Conservation (phyloP, 495 filamentous ascomycete species). For the Hypoxylon trugodes region DNA sequence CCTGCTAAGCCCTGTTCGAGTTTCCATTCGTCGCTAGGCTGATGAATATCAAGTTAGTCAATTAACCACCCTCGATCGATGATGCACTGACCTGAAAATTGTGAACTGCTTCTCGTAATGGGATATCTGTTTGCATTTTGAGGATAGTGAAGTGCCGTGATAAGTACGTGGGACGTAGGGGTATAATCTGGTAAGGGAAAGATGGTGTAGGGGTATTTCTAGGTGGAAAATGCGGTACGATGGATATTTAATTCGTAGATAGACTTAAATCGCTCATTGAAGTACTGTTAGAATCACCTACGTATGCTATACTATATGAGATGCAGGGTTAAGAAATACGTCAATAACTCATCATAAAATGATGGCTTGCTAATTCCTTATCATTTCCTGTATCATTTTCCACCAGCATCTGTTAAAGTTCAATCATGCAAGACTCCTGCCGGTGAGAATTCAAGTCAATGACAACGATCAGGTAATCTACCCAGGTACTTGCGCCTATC, state of each 20-base stretch:
- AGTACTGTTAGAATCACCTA: too few relatives aligned
- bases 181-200: neutral
- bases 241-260: too few relatives aligned
- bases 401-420: neutral
- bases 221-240: too few relatives aligned
- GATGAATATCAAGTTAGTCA: conserved; percentile 14
- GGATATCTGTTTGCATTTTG: conserved; percentile 38
- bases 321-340: neutral
- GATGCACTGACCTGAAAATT: conserved; percentile 23
- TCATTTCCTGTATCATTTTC: neutral
- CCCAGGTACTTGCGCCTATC: neutral
- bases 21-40: conserved; percentile 62
- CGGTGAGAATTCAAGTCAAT: neutral
- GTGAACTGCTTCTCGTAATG: conserved; percentile 22
- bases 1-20: conserved; percentile 61
- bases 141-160: neutral
- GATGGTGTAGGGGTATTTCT: neutral
- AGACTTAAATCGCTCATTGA: neutral
- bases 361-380: neutral
- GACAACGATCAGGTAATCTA: neutral
- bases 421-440: neutral
- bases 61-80: neutral
- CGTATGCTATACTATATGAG: neutral
- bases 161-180: neutral
- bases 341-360: neutral